Base-by-base conservation (phyloP, 164 flowering plant species). In the Echeveria elegans region DNA sequence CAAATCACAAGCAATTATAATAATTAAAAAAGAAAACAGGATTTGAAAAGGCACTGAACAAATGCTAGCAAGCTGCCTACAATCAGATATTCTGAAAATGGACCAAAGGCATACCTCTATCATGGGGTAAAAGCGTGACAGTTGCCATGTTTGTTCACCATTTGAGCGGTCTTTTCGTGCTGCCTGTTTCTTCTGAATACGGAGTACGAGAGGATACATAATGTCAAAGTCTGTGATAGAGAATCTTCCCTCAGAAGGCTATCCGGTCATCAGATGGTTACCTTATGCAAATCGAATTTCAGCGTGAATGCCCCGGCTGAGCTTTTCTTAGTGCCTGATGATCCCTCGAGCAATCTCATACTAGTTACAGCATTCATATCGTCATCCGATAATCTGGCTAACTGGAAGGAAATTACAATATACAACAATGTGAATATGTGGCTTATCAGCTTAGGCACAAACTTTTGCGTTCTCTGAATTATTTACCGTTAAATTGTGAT, bases 71-170 rank as follows among this genome's bases (percentile, higher is more conserved):
- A 48, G 23, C 23, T n/a, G 5, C 7, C 29, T 53, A 53, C 59
- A 26, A 53, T 9, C 29, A 28, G 34, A 47, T 21, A 68, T 60
- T 36, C 32, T 58, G 62, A 28, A 36, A 31, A 34, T 53, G 5
- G 60, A 59, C 38, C 19, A 10, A 10, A 4, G 8, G 43, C 48
- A 16, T 78, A 95, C 99, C 95, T 95, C 99, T 72, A 95, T 77
- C 83, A 90, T 76, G 40, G 98, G 99, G 70, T 90, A 95, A 82
- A 95, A 95, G 34, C 92, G 82, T 41, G 88, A 92, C 18, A 95
- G 76, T 56, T 83, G 88, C 99, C 99, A 95, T 32, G 81, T 74
- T 82, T 83, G 88, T 74, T 84, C 92, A 37, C 80, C 86, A 36
- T 74, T 28, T 12, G 61, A 61, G 30, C 88, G 83, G 12, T 92